Evolutionary conservation across 495 filamentous ascomycete genomes (phyloP).

Genomic region (Letharia columbiana): DNA sequence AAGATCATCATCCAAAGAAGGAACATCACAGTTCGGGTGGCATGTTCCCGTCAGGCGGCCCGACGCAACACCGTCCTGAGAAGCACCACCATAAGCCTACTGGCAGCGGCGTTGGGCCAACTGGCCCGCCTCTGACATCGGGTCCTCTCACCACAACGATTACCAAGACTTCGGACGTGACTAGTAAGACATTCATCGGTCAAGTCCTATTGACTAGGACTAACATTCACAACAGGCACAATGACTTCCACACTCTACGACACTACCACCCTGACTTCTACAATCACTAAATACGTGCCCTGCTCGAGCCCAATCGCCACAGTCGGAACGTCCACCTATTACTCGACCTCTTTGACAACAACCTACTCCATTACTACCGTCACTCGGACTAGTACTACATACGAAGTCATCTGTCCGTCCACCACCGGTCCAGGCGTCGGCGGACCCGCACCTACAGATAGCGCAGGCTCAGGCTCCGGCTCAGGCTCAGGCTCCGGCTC

Average conservation of each 20-base stretch:
- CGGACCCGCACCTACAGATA: neutral
- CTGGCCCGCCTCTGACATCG: neutral
- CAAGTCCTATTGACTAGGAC: neutral
- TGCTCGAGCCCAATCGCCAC: slow-evolving; percentile 31
- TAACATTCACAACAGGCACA: slow-evolving; percentile 8
- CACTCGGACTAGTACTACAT: slow-evolving; percentile 20
- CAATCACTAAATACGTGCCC: slow-evolving; percentile 29
- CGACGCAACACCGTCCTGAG: too few species aligned
- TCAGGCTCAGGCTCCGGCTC: slow-evolving; percentile 35
- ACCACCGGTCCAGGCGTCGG: slow-evolving; percentile 20
- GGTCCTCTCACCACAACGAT: slow-evolving; percentile 2
- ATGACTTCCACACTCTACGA: slow-evolving; percentile 16
- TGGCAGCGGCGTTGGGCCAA: slow-evolving; percentile 3
- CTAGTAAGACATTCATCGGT: neutral
- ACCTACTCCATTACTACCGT: slow-evolving; percentile 25
- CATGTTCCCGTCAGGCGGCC: neutral
- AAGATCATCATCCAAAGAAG: neutral
- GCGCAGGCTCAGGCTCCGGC: slow-evolving; percentile 18
- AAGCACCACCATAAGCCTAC: neutral
- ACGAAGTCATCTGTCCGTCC: slow-evolving; percentile 22
- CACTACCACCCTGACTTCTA: slow-evolving; percentile 15
- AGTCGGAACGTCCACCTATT: slow-evolving; percentile 25
- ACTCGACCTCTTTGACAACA: slow-evolving; percentile 30
- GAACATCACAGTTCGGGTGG: neutral
- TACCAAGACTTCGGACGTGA: slow-evolving; percentile 14